Evolutionary conservation across 192 early-diverging fungal species (phyloP).

Genomic region (Piromyces finnis): DNA sequence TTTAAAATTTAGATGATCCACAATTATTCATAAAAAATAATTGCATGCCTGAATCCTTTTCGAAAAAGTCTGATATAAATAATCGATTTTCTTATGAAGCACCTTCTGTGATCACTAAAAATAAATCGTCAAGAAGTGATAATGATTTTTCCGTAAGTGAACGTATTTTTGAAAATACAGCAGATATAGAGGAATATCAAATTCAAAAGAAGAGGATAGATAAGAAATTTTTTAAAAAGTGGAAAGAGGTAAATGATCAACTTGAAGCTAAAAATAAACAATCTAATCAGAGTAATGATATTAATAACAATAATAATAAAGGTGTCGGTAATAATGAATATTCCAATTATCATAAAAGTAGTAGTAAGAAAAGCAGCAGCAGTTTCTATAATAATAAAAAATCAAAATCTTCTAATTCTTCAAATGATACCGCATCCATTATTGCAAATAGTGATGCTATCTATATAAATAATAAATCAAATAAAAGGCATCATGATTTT

Average conservation of each 20-base stretch:
- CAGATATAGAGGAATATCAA: not conserved
- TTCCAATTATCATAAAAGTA: not conserved
- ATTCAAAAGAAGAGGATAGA: not conserved
- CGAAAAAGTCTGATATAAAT: too few species aligned
- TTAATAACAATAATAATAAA: too few species aligned
- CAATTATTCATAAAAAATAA: too few species aligned
- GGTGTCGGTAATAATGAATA: too few species aligned
- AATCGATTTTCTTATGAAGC: too few species aligned
- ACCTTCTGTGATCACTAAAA: too few species aligned
- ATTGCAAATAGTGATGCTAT: not conserved
- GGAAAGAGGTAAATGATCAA: not conserved
- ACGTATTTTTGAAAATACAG: not conserved
- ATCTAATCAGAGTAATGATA: too few species aligned
- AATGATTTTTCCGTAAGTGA: not conserved
- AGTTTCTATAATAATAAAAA: not conserved
- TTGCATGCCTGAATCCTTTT: too few species aligned
- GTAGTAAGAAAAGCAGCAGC: not conserved
- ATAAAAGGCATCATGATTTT: too few species aligned
- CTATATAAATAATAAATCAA: not conserved
- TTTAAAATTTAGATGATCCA: too few species aligned
- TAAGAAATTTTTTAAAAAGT: not conserved
- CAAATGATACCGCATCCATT: not conserved
- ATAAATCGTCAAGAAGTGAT: not conserved
- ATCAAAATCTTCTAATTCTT: not conserved
- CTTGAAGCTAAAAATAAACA: not conserved